Conservation (phyloP, 257 asterid genomes). For the Leptodermis oblonga region DNA sequence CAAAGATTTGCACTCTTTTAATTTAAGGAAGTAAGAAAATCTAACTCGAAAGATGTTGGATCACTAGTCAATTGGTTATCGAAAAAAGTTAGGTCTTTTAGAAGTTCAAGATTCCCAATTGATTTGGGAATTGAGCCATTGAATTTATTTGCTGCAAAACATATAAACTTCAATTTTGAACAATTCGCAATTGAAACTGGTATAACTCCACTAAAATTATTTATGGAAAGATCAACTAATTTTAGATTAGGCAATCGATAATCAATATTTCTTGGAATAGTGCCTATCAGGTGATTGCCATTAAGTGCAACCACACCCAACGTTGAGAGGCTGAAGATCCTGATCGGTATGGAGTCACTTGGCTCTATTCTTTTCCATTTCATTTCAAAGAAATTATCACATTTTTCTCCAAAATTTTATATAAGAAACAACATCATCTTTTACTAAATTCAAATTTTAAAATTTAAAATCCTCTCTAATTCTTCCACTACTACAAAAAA, state of each 20-base stretch:
- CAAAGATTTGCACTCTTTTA: conserved; percentile 10
- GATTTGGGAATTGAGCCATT: conserved; percentile 1
- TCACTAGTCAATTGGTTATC: background rate
- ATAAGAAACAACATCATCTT: no score
- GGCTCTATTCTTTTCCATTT: no score
- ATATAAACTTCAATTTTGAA: background rate
- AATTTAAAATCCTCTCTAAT: no score
- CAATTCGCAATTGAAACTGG: conserved; percentile 12
- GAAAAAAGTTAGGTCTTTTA: background rate
- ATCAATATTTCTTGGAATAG: no score
- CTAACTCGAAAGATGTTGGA: conserved; percentile 1
- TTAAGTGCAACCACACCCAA: no score
- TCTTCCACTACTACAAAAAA: no score
- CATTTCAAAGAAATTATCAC: no score
- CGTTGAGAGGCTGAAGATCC: no score
- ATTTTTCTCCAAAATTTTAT: no score
- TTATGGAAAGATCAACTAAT: background rate
- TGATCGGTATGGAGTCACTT: no score
- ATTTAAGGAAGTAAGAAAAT: conserved; percentile 9
- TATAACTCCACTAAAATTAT: conserved; percentile 16
- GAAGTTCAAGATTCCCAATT: conserved; percentile 2
- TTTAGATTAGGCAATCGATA: no score
- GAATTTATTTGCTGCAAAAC: background rate
- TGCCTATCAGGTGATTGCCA: background rate
- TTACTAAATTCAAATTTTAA: no score